phyloP scores from a whole-genome alignment of 2,329 filamentous ascomycete species.

The Magnaporthiopsis rhizophila region DNA sequence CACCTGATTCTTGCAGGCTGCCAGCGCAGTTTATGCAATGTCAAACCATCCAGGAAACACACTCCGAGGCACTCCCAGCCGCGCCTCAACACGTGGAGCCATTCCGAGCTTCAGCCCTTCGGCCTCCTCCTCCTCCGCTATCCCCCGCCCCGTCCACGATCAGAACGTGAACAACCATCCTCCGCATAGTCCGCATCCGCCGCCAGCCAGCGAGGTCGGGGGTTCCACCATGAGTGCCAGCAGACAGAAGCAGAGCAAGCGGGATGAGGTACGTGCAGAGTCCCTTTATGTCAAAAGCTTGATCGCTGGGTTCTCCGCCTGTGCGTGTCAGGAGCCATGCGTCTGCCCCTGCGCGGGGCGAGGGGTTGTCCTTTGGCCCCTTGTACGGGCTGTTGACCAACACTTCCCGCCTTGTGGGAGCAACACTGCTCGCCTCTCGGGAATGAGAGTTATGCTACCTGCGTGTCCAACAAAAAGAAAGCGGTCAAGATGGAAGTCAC shows the following conservation, averaged over 20 bases:
- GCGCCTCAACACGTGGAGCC: conserved; percentile 48
- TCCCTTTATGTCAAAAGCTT: neutral
- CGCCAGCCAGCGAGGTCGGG: conserved; percentile 46
- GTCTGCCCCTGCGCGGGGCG: too few relatives aligned
- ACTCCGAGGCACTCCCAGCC: conserved; percentile 62
- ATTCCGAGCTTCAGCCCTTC: conserved; percentile 52
- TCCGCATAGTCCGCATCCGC: conserved; percentile 12
- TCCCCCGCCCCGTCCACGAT: conserved; percentile 66
- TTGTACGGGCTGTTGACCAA: neutral
- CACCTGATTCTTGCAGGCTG: conserved; percentile 4
- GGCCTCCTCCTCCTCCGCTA: conserved; percentile 47
- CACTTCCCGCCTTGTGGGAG: neutral
- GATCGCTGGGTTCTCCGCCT: conserved; percentile 5
- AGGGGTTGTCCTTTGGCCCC: neutral
- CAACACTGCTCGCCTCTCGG: neutral
- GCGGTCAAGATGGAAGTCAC: neutral
- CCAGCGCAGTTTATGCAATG: conserved; percentile 31
- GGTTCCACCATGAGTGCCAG: conserved; percentile 79
- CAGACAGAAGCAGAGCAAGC: conserved; percentile 91
- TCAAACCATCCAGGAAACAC: conserved; percentile 42
- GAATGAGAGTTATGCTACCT: neutral
- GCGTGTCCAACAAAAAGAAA: neutral
- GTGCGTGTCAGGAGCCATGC: neutral
- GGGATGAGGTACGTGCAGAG: conserved; percentile 75
- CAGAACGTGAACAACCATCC: conserved; percentile 29